Evolutionary conservation across 257 asterid genomes (phyloP), one percentile per base, ranked within the genome.

Genomic region (Nicotiana otophora): DNA sequence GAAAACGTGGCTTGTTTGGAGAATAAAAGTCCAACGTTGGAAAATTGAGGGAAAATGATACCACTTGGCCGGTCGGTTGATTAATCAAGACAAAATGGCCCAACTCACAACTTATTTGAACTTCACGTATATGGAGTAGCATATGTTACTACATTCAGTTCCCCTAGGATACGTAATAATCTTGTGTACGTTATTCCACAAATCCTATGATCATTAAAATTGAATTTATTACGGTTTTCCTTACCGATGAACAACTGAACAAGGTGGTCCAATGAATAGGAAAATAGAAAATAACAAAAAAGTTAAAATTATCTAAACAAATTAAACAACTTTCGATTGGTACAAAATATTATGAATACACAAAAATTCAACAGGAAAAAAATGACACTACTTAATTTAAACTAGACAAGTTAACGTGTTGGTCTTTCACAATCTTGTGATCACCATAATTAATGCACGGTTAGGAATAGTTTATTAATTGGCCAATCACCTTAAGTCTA

Each of bases 401-500:
- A 34, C 80, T 74, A 51, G 42, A 74, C 46, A 75, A 51, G 63
- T 51, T 75, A 75, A 51, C 16, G 16, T 75, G 80, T 51, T 75
- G 63, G 42, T 15, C 30, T 75, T 75, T 75, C 80, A 75, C 26
- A 23, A 75, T 48, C 62, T 15, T 51, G 63, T 48, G 63, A 28
- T 75, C 80, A 26, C 57, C 57, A 4, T 51, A 58, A 75, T 7
- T 7, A 51, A 26, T 75, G 0, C 7, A 26, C 7, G 26, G 16
- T 26, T 58, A 75, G 28, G 42, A 15, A 51, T 75, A 28, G 80
- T 51, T 75, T 75, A 16, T 75, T 75, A 48, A 75, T 75, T 51
- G 30, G 51, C 14, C 15, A 70, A 46, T 42, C 23, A 72, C 9
- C 46, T 34, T 75, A 75, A 15, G 63, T 15, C 8, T 14, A 9